Evolutionary conservation across 2,329 filamentous ascomycete species (phyloP), one percentile per base, ranked within the genome.

Genomic region (Ciborinia camelliae): DNA sequence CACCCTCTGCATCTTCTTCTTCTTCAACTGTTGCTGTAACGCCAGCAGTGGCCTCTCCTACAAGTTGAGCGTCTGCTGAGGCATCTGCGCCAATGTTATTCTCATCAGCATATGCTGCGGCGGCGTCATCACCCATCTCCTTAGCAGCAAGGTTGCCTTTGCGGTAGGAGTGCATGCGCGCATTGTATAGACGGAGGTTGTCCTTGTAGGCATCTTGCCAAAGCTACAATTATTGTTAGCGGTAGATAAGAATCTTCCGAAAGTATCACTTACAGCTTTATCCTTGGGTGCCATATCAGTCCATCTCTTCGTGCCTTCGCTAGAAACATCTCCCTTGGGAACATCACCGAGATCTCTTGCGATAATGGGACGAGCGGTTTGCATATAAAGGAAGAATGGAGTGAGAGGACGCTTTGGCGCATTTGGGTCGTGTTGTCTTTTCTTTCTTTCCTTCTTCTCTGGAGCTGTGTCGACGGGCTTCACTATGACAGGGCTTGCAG

Each of bases 341-440:
- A 88, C 87, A n/a, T 85, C 76, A 28, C 90, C 90, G 14, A 96
- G 84, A 71, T 96, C 92, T 41, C 82, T 83, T 65, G 90, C 89
- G 71, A 98, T 95, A 75, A 91, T 89, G 60, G 88, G 85, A 58
- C 95, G 90, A 69, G 92, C 92, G 69, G 90, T 89, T 77, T 96
- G 90, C 83, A 96, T 92, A 81, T 92, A 98, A 67, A 97, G 81
- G 82, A 98, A 97, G 81, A 96, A 97, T 2, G 94, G 92, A 7
- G 94, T 98, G 74, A 97, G 79, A 10, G 94, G 93, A 59, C 93
- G 88, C 85, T 97, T 98, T 66, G 94, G 94, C 8, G 93, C 93
- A 77, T 97, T 96, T 71, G 93, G 93, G 76, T 98, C 94, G 74
- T 90, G 88, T 50, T 87, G 87, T 67, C 88, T 86, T 82, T 93